Evolutionary conservation across 768 basidiomycete species (phyloP).

Genomic region (Amyloporia xantha): DNA sequence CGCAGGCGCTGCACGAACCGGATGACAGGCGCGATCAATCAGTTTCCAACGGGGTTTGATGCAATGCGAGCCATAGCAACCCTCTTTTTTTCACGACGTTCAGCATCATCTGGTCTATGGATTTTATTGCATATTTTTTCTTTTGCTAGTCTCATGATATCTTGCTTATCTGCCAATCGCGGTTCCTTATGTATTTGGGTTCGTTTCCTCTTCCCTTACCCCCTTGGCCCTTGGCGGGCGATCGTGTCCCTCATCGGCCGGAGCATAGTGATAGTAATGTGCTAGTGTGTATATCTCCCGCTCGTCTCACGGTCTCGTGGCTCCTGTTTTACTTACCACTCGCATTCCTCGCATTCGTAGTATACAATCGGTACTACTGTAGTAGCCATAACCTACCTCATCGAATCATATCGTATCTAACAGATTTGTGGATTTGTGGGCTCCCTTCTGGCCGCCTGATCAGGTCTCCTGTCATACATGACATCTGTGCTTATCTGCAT

Average conservation of each 20-base stretch:
- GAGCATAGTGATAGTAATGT: slow-evolving; percentile 5
- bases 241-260: not conserved
- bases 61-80: slow-evolving; percentile 2
- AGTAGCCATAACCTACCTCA: not conserved
- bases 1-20: not conserved
- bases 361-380: not conserved
- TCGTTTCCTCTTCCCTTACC: slow-evolving; percentile 1
- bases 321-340: not conserved
- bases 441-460: not conserved
- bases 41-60: not conserved
- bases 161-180: slow-evolving; percentile 1
- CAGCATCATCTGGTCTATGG: slow-evolving; percentile 1
- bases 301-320: not conserved
- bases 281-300: slow-evolving; percentile 3
- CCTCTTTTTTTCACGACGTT: not conserved
- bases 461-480: not conserved
- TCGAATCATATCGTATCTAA: no score
- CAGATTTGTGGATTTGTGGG: no score
- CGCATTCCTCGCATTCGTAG: not conserved
- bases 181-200: slow-evolving; percentile 2
- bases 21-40: not conserved
- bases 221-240: not conserved
- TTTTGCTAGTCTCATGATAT: slow-evolving; percentile 1
- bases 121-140: slow-evolving; percentile 1
- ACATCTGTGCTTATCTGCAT: not conserved